Conservation (phyloP, 2,329 filamentous ascomycete genomes). For the Venturia aucupariae region DNA sequence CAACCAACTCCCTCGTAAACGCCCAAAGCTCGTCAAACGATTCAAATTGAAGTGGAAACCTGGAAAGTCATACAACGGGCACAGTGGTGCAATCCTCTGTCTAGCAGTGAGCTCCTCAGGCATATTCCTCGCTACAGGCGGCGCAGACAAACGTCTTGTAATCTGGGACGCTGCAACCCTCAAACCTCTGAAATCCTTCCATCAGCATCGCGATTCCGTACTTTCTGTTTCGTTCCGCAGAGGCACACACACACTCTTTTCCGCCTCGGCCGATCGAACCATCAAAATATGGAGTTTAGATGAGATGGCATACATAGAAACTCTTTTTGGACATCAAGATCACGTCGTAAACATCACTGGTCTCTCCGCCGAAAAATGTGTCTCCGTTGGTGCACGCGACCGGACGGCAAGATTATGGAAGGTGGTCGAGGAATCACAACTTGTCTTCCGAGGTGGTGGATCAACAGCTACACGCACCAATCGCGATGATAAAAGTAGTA, state of each 20-base stretch:
- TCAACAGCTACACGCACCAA: slow-evolving; percentile 25
- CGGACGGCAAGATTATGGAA: slow-evolving; percentile 92
- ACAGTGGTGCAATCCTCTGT: slow-evolving; percentile 69
- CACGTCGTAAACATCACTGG: slow-evolving; percentile 69
- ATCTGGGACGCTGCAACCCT: slow-evolving; percentile 77
- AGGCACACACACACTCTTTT: slow-evolving; percentile 85
- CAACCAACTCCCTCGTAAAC: slow-evolving; percentile 46
- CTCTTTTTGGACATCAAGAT: slow-evolving; percentile 92
- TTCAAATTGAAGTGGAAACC: slow-evolving; percentile 9
- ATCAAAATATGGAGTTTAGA: slow-evolving; percentile 85
- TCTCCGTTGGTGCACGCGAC: slow-evolving; percentile 78
- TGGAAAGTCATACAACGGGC: slow-evolving; percentile 53
- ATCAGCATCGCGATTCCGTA: slow-evolving; percentile 84
- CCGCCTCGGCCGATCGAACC: slow-evolving; percentile 79
- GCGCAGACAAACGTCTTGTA: slow-evolving; percentile 72
- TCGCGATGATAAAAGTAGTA: slow-evolving; percentile 40
- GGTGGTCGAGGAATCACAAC: slow-evolving; percentile 86
- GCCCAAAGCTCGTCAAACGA: slow-evolving; percentile 48
- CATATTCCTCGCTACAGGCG: slow-evolving; percentile 83
- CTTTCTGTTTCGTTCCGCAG: slow-evolving; percentile 77
- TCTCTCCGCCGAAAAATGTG: slow-evolving; percentile 18
- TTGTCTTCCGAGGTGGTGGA: slow-evolving; percentile 85
- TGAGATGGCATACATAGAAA: slow-evolving; percentile 79
- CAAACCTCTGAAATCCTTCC: slow-evolving; percentile 68
- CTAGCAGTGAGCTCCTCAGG: slow-evolving; percentile 85